phyloP scores from a whole-genome alignment of 768 basidiomycete genomes.

The Holtermanniella nyarrowii region DNA sequence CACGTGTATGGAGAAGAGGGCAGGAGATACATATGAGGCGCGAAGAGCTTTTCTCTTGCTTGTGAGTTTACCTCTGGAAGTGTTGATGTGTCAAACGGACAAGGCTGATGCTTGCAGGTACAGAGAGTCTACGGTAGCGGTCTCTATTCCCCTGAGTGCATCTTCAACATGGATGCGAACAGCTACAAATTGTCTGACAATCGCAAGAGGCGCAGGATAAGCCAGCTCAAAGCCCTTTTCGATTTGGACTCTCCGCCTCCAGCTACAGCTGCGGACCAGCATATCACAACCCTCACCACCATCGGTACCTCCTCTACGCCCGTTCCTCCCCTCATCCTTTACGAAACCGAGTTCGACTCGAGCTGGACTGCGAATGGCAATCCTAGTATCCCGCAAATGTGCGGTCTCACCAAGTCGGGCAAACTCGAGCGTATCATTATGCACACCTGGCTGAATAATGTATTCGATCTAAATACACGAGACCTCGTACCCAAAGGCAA shows the following conservation, averaged over 20 bases:
- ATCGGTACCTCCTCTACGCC: not conserved
- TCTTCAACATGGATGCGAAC: conserved; percentile 14
- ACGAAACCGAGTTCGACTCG: not conserved
- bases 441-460: conserved; percentile 3
- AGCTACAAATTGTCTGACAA: conserved; percentile 3
- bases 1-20: no score
- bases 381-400: not conserved
- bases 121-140: not conserved
- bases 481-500: not conserved
- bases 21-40: no score
- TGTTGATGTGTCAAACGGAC: no score
- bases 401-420: conserved; percentile 3
- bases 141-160: conserved; percentile 2
- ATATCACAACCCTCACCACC: conserved; percentile 6
- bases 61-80: no score
- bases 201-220: not conserved
- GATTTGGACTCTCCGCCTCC: no score
- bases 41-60: no score
- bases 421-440: conserved; percentile 1
- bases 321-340: conserved; percentile 11
- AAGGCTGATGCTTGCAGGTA: conserved; percentile 3
- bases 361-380: conserved; percentile 6
- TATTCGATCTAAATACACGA: conserved; percentile 5
- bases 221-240: not conserved
- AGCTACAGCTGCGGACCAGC: no score